Evolutionary conservation across 2,329 filamentous ascomycete genomes (phyloP).

Genomic region (Uncinocarpus reesii): DNA sequence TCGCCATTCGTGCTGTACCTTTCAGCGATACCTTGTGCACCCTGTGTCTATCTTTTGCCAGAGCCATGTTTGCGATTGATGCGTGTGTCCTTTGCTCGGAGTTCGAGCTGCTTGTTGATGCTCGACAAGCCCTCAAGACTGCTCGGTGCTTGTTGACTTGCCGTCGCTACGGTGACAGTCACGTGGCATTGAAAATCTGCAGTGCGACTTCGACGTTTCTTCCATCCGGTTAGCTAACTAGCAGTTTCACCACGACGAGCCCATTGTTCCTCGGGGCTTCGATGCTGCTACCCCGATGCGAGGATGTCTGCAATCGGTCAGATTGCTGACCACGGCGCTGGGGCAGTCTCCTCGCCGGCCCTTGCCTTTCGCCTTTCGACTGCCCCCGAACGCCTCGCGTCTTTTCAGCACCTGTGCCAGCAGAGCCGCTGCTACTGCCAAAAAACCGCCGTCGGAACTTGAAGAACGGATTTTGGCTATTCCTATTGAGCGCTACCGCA

Average conservation of each 20-base stretch:
- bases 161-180: conserved; percentile 12
- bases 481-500: conserved; percentile 53
- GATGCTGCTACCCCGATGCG: conserved; percentile 33
- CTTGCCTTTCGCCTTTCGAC: conserved; percentile 23
- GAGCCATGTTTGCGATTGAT: no score
- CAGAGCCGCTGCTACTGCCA: conserved; percentile 17
- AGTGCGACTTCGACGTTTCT: no score
- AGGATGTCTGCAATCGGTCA: conserved; percentile 39
- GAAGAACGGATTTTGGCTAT: conserved; percentile 47
- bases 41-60: conserved; percentile 63
- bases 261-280: no score
- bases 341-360: conserved; percentile 25
- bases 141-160: no score
- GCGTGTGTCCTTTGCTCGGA: no score
- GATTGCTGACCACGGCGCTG: conserved; percentile 37
- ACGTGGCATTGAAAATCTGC: no score
- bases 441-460: conserved; percentile 38
- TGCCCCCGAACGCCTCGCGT: conserved; percentile 20
- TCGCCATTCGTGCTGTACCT: conserved; percentile 22
- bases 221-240: no score
- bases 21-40: conserved; percentile 81
- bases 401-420: conserved; percentile 24
- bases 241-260: background rate
- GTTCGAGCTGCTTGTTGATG: no score
- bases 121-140: no score